Conservation (phyloP, 768 basidiomycete species). For the Leucocoprinus leucothites region DNA sequence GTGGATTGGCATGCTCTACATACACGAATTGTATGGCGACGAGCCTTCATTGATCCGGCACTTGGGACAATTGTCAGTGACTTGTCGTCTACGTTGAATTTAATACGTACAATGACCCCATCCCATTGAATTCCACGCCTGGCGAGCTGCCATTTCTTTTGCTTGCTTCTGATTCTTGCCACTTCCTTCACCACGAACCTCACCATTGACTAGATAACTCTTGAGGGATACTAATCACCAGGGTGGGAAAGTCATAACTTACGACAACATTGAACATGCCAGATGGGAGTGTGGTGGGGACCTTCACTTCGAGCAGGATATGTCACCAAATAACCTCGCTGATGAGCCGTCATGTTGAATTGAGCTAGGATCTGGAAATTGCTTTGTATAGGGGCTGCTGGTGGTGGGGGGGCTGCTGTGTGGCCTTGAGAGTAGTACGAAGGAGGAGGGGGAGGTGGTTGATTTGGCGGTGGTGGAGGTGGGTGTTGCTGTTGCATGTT, state of each 20-base stretch:
- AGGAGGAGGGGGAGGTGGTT: conserved; percentile 19
- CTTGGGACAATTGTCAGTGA: background rate
- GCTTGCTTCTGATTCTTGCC: conserved; percentile 65
- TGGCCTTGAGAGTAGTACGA: background rate
- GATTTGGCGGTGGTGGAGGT: conserved; percentile 18
- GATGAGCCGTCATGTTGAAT: conserved; percentile 51
- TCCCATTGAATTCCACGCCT: conserved; percentile 50
- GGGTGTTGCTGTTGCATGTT: background rate
- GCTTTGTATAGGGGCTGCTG: conserved; percentile 17
- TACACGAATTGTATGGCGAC: background rate
- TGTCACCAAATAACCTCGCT: conserved; percentile 39
- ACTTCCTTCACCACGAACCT: conserved; percentile 44
- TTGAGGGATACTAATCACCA: background rate
- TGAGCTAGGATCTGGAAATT: conserved; percentile 35
- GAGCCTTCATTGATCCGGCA: background rate
- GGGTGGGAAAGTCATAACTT: conserved; percentile 19
- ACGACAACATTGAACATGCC: conserved; percentile 56
- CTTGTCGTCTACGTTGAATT: no score
- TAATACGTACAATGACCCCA: conserved; percentile 37
- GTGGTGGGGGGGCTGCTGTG: conserved; percentile 15
- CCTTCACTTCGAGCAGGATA: conserved; percentile 48
- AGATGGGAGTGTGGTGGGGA: conserved; percentile 52
- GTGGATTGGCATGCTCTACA: background rate
- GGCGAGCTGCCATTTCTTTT: conserved; percentile 64
- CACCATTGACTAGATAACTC: conserved; percentile 43